Conservation (phyloP, 164 flowering plant genomes). For the Macadamia integrifolia region DNA sequence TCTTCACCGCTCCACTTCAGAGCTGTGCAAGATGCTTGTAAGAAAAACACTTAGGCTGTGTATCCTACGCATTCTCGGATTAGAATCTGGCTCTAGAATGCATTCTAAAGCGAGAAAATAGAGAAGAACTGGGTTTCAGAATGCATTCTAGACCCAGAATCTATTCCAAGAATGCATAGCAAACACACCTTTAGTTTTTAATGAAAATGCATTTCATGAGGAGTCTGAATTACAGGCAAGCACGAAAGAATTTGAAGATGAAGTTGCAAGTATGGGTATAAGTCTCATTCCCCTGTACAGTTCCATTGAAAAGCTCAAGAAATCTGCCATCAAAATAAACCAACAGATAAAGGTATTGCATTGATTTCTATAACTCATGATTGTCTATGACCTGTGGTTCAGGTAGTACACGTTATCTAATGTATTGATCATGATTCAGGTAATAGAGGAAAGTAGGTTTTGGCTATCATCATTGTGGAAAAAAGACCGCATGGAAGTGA, state of each 20-base stretch:
- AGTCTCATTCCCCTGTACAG: too few species aligned
- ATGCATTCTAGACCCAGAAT: too few species aligned
- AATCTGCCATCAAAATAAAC: slow-evolving; percentile 38
- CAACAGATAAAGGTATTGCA: slow-evolving; percentile 42
- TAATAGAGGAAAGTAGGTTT: slow-evolving; percentile 27
- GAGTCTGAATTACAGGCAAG: slow-evolving; percentile 26
- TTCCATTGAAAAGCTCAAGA: too few species aligned
- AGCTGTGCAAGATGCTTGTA: neutral
- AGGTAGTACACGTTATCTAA: neutral
- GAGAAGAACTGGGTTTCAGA: too few species aligned
- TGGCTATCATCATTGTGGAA: slow-evolving; percentile 36
- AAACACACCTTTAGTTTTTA: neutral
- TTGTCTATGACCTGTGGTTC: neutral
- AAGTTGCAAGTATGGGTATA: too few species aligned
- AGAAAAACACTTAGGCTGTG: neutral
- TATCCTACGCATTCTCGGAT: too few species aligned
- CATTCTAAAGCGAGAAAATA: too few species aligned
- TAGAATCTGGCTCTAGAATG: too few species aligned
- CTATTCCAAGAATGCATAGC: too few species aligned
- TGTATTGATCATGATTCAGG: slow-evolving; percentile 25
- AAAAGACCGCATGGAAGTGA: slow-evolving; percentile 26
- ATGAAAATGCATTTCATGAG: neutral
- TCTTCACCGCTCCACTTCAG: neutral
- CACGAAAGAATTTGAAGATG: too few species aligned
- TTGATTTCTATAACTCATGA: neutral